Conservation (phyloP, 257 asterid species). For the Capsicum chinense region DNA sequence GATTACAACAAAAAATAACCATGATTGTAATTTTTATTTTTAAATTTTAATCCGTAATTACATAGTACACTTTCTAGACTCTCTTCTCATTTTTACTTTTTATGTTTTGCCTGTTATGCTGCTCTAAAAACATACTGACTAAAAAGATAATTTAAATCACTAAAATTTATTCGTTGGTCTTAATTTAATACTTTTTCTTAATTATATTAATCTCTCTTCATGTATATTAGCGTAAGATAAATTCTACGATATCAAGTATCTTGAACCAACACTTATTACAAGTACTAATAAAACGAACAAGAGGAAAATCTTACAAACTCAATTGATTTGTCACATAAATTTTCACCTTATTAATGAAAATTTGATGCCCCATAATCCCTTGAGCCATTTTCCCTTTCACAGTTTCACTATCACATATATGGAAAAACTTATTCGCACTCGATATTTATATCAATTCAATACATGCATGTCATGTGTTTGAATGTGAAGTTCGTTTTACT, state of each 20-base stretch:
- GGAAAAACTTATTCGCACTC: too few species aligned
- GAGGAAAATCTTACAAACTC: too few species aligned
- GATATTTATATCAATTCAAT: too few species aligned
- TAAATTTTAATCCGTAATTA: background rate
- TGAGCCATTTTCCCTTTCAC: too few species aligned
- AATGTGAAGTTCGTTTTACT: too few species aligned
- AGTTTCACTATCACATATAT: too few species aligned
- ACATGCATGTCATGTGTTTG: too few species aligned
- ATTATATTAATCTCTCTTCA: background rate
- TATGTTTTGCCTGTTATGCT: background rate
- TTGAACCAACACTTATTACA: background rate
- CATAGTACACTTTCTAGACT: background rate
- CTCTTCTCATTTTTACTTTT: fast-evolving
- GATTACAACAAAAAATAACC: background rate
- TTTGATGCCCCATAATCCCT: too few species aligned
- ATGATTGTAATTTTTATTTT: background rate
- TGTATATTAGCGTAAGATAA: background rate
- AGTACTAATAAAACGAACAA: too few species aligned
- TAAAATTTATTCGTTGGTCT: background rate
- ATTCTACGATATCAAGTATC: background rate
- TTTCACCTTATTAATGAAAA: too few species aligned
- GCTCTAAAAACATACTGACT: background rate
- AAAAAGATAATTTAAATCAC: background rate
- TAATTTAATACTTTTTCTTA: background rate
- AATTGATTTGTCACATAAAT: too few species aligned